Percentiles rank a stretch among this genome's conserved stretches.
Conservation (phyloP, 192 early-diverging fungal genomes). For the Linderina pennispora region DNA sequence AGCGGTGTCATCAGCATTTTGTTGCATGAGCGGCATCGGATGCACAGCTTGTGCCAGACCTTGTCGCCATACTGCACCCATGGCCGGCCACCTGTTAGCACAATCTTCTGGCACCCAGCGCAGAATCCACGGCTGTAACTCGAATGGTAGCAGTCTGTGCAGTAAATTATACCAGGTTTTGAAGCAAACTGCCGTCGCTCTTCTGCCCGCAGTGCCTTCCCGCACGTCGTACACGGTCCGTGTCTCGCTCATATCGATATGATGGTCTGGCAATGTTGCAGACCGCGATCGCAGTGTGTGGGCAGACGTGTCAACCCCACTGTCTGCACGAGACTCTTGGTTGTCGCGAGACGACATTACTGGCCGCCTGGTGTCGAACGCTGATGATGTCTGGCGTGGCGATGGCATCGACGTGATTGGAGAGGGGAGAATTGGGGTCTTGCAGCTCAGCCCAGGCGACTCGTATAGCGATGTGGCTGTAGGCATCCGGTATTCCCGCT, state of each 20-base stretch:
- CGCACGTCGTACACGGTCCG: conserved; percentile 33
- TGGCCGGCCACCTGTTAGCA: conserved; percentile 44
- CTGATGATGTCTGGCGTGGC: not conserved
- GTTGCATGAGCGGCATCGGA: conserved; percentile 33
- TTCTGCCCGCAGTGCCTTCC: conserved; percentile 11
- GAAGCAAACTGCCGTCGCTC: conserved; percentile 48
- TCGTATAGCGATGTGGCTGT: too few species aligned
- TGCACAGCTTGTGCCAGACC: conserved; percentile 50
- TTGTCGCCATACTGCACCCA: conserved; percentile 45
- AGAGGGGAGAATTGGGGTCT: not conserved
- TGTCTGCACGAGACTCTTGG: not conserved
- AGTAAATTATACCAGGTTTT: conserved; percentile 36
- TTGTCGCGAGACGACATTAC: not conserved
- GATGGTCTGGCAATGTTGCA: conserved; percentile 31
- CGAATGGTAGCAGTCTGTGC: conserved; percentile 45
- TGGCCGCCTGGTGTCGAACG: not conserved
- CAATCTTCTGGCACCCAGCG: conserved; percentile 35
- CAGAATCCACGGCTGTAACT: conserved; percentile 47
- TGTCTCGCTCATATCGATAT: not conserved
- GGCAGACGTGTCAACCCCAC: not conserved
- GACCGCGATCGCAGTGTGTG: conserved; percentile 27
- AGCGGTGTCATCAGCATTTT: conserved; percentile 36
- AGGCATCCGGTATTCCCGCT: too few species aligned
- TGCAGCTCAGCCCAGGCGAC: not conserved
- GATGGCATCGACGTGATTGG: not conserved